These are phyloP conservation scores for Bonnemaisonia californica DNA, from an alignment of 31 red algal species.

Conservation along the genomic window DNA sequence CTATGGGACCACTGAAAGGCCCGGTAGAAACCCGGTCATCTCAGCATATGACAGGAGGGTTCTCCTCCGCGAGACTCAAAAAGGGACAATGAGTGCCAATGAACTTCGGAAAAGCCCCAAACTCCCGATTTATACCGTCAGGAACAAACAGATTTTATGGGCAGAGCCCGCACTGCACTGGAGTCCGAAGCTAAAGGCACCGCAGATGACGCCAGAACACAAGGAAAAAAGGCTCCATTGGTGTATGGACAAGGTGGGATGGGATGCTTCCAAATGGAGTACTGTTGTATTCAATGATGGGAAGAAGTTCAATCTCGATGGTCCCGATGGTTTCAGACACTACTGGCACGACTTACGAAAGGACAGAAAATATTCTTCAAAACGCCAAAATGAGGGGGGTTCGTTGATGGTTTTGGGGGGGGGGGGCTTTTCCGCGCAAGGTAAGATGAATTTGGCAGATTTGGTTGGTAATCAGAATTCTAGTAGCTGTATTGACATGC, in stretches of 20 bases:
- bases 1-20: no score
- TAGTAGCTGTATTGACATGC: not conserved
- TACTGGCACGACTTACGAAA: not conserved
- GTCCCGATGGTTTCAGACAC: not conserved
- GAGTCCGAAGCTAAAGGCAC: not conserved
- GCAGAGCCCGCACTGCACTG: not conserved
- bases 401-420: not conserved
- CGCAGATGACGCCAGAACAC: constrained; percentile 11
- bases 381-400: not conserved
- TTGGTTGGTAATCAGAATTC: not conserved
- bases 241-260: not conserved
- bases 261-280: no score
- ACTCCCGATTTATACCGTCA: not conserved
- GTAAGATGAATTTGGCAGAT: not conserved
- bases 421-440: not conserved
- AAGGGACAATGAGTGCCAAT: no score
- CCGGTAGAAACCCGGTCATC: no score
- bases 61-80: no score
- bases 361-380: not conserved
- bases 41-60: no score
- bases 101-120: not conserved
- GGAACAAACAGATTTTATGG: not conserved
- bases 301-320: constrained; percentile 2
- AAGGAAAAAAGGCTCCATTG: not conserved
- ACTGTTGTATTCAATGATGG: not conserved